Evolutionary conservation across 306 rosid species (phyloP).

Genomic region (Clitoria ternatea): DNA sequence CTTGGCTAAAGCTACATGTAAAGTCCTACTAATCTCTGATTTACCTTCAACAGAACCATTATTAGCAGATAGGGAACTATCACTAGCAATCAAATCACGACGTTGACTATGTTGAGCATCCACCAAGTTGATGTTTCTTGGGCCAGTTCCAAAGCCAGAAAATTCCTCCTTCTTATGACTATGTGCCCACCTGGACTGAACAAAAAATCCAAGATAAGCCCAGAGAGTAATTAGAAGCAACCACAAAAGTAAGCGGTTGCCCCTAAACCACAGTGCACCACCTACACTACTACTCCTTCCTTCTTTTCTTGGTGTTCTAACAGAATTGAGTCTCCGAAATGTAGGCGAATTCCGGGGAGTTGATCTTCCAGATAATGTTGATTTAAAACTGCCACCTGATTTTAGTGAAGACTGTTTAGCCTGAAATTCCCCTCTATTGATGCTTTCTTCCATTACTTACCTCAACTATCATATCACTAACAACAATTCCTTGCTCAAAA

Average conservation of each 20-base stretch:
- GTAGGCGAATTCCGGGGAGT: slow-evolving; percentile 68
- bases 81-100: slow-evolving; percentile 39
- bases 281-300: slow-evolving; percentile 44
- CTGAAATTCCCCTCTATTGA: slow-evolving; percentile 48
- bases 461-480: slow-evolving; percentile 29
- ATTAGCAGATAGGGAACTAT: slow-evolving; percentile 32
- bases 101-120: slow-evolving; percentile 45
- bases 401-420: slow-evolving; percentile 40
- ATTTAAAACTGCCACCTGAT: slow-evolving; percentile 62
- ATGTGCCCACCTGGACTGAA: slow-evolving; percentile 99
- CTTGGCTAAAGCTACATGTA: slow-evolving; percentile 52
- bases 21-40: slow-evolving; percentile 28
- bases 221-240: slow-evolving; percentile 93
- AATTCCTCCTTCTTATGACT: slow-evolving; percentile 66
- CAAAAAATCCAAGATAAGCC: slow-evolving; percentile 93
- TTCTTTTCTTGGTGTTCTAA: slow-evolving; percentile 71
- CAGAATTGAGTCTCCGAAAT: slow-evolving; percentile 51
- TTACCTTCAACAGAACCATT: slow-evolving; percentile 38
- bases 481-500: not conserved
- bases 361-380: slow-evolving; percentile 66
- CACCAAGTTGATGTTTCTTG: slow-evolving; percentile 26
- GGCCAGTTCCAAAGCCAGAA: slow-evolving; percentile 57
- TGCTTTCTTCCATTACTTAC: slow-evolving; percentile 61
- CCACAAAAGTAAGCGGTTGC: slow-evolving; percentile 79
- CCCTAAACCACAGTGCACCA: slow-evolving; percentile 60